phyloP scores from a whole-genome alignment of 2,329 filamentous ascomycete species.

The Colletotrichum brevisporum region DNA sequence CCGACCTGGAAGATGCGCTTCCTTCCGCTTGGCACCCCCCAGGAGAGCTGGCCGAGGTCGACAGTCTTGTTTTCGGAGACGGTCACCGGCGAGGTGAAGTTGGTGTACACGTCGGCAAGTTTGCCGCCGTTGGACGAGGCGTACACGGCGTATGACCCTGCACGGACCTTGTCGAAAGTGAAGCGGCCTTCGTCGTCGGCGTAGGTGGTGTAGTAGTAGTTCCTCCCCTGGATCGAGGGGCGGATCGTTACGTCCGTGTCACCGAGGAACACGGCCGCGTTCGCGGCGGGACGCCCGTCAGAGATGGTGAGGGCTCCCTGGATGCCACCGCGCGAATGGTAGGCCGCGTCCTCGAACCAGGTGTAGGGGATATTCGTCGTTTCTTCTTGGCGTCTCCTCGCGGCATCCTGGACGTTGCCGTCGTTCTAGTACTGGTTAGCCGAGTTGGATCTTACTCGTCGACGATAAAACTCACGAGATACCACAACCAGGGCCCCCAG shows the following conservation, averaged over 20 bases:
- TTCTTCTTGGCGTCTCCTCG: conserved; percentile 52
- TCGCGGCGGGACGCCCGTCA: conserved; percentile 59
- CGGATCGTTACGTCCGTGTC: conserved; percentile 54
- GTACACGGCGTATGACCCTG: conserved; percentile 58
- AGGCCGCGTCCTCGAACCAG: conserved; percentile 58
- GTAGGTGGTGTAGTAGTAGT: conserved; percentile 61
- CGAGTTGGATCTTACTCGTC: no score
- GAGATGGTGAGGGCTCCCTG: conserved; percentile 56
- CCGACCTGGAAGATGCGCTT: conserved; percentile 60
- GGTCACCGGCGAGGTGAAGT: conserved; percentile 52
- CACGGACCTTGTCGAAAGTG: conserved; percentile 55
- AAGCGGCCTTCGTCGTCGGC: conserved; percentile 57
- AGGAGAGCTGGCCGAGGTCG: conserved; percentile 28
- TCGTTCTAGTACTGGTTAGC: conserved; percentile 57
- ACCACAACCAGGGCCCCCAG: conserved; percentile 41
- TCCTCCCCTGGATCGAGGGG: conserved; percentile 34
- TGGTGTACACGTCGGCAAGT: conserved; percentile 57
- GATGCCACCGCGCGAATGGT: conserved; percentile 58
- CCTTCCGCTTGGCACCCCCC: conserved; percentile 10
- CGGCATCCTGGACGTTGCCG: conserved; percentile 56
- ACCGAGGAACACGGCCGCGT: conserved; percentile 62
- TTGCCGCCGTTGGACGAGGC: conserved; percentile 60
- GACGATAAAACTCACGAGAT: no score
- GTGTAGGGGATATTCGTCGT: conserved; percentile 57
- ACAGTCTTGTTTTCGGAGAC: conserved; percentile 47